Conservation (phyloP, 1,139 yeast species). For the Geotrichum klebahnii region DNA sequence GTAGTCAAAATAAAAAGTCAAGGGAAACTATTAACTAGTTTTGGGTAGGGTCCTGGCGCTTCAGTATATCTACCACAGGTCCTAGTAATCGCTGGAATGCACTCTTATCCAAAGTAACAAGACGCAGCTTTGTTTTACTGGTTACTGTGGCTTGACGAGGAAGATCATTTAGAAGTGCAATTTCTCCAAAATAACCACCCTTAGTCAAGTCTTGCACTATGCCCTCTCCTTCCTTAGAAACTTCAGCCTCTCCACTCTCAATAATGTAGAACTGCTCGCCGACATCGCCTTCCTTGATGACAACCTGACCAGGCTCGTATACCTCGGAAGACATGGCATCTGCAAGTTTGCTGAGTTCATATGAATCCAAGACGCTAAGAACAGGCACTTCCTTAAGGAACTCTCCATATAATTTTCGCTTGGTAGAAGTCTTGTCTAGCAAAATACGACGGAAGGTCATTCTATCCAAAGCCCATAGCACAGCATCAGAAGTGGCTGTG, state of each 20-base stretch:
- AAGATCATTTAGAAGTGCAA: conserved; percentile 82
- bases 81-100: conserved; percentile 94
- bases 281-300: conserved; percentile 81
- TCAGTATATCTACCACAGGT: conserved; percentile 80
- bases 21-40: not conserved
- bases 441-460: conserved; percentile 87
- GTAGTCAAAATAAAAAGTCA: not conserved
- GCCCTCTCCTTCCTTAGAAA: conserved; percentile 57
- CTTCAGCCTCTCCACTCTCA: conserved; percentile 82
- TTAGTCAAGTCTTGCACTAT: conserved; percentile 57
- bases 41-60: conserved; percentile 74
- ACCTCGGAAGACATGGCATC: conserved; percentile 84
- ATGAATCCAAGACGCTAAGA: conserved; percentile 62
- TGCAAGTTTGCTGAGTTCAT: conserved; percentile 87
- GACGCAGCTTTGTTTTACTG: conserved; percentile 71
- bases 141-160: conserved; percentile 94
- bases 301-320: conserved; percentile 66
- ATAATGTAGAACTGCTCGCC: conserved; percentile 91
- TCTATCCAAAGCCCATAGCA: conserved; percentile 90
- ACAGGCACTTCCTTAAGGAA: conserved; percentile 85
- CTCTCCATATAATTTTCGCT: conserved; percentile 85
- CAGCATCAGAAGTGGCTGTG: conserved; percentile 62
- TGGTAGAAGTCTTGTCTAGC: conserved; percentile 83
- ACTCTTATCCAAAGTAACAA: conserved; percentile 83
- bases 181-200: conserved; percentile 95